Conservation (phyloP, 2,329 filamentous ascomycete genomes). For the Colletotrichum lini region DNA sequence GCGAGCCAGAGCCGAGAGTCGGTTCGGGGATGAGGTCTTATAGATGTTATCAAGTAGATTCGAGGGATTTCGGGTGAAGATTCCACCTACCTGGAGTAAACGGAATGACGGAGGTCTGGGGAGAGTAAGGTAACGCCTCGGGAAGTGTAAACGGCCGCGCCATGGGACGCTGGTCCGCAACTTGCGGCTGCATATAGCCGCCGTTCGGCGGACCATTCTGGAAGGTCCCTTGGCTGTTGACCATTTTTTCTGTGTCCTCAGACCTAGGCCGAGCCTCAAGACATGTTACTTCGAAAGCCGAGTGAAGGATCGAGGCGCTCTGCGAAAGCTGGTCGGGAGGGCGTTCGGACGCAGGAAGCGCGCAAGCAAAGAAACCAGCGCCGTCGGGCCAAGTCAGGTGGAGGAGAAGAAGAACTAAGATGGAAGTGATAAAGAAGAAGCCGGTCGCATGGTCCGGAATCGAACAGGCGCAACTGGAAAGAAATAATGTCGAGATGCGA, state of each 20-base stretch:
- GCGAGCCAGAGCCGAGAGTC: slow-evolving; percentile 69
- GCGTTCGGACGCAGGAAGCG: slow-evolving; percentile 23
- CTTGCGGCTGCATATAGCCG: slow-evolving; percentile 38
- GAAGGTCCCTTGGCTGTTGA: slow-evolving; percentile 35
- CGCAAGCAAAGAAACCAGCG: neutral
- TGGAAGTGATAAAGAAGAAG: neutral
- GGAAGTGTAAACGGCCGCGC: slow-evolving; percentile 73
- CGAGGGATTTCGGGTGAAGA: neutral
- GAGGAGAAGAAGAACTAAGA: neutral
- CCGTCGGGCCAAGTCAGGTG: neutral
- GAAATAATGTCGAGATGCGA: slow-evolving; percentile 27
- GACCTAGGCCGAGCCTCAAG: slow-evolving; percentile 25
- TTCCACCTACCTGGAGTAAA: slow-evolving; percentile 77
- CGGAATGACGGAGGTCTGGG: slow-evolving; percentile 84
- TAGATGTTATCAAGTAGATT: neutral
- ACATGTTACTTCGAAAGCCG: slow-evolving; percentile 34
- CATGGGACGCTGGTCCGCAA: slow-evolving; percentile 36
- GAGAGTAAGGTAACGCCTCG: slow-evolving; percentile 86
- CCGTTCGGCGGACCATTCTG: slow-evolving; percentile 40
- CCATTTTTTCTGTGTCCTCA: slow-evolving; percentile 33
- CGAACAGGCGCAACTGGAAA: slow-evolving; percentile 8
- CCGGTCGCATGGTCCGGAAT: slow-evolving; percentile 12
- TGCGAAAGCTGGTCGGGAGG: slow-evolving; percentile 9
- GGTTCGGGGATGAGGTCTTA: slow-evolving; percentile 78
- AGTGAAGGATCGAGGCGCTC: slow-evolving; percentile 10